Percentiles rank a stretch among this genome's conserved stretches.
phyloP scores from a whole-genome alignment of 2,329 filamentous ascomycete species.

The Fusarium sp. region DNA sequence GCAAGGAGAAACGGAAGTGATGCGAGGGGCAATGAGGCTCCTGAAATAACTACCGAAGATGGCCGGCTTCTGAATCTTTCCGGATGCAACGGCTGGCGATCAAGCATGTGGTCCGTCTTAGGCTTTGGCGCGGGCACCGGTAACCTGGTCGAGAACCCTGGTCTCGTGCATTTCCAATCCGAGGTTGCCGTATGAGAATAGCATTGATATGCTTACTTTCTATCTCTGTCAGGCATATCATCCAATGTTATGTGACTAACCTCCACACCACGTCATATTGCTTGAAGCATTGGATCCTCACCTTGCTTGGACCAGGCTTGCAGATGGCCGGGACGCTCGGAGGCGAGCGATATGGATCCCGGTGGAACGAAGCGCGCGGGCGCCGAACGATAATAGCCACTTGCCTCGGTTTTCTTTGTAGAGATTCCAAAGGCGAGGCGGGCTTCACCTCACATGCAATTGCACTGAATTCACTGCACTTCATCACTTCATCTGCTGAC shows the following conservation, averaged over 20 bases:
- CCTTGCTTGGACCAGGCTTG: constrained; percentile 19
- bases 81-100: constrained; percentile 37
- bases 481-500: neutral
- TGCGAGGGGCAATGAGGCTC: neutral
- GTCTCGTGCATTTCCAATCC: constrained; percentile 15
- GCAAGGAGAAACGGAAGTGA: neutral
- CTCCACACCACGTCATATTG: constrained; percentile 28
- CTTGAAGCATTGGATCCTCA: neutral
- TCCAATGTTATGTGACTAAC: neutral
- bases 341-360: neutral
- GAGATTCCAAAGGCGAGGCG: neutral
- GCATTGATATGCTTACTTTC: constrained; percentile 20
- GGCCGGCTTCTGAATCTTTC: constrained; percentile 19
- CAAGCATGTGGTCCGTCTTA: constrained; percentile 22
- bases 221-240: neutral
- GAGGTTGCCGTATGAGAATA: constrained; percentile 35
- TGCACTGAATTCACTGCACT: neutral
- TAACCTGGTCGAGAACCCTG: constrained; percentile 2
- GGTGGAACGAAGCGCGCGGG: neutral
- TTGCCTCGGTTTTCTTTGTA: neutral
- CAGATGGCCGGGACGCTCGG: constrained; percentile 25
- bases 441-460: neutral
- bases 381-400: neutral
- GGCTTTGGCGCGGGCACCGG: constrained; percentile 18
- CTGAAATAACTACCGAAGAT: constrained; percentile 22